A percentile compares a stretch with the other conserved stretches of the same genome.
These are phyloP conservation scores for Lupinus albus DNA, from an alignment of 306 rosid species.

Conservation along the genomic window DNA sequence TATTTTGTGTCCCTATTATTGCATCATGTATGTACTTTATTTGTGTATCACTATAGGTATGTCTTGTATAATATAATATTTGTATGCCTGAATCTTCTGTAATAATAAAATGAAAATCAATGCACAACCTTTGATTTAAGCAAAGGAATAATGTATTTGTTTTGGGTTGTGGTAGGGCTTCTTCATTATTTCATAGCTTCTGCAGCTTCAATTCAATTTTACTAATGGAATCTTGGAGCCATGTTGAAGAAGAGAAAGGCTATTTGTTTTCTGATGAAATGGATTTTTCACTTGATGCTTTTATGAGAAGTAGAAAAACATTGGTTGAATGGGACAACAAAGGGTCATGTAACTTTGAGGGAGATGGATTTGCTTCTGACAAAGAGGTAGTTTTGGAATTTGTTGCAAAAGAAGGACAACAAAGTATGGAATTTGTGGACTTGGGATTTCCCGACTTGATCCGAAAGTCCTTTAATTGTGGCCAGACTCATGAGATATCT, in stretches of 20 bases:
- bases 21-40: conserved; percentile 2
- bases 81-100: conserved; percentile 30
- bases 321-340: conserved; percentile 62
- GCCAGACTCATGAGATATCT: conserved; percentile 48
- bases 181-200: conserved; percentile 32
- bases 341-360: conserved; percentile 45
- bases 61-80: conserved; percentile 1
- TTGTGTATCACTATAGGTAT: conserved; percentile 14
- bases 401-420: too few relatives aligned
- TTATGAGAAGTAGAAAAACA: conserved; percentile 52
- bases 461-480: conserved; percentile 48
- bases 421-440: conserved; percentile 58
- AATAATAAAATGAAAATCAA: conserved; percentile 9
- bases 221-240: conserved; percentile 78
- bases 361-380: conserved; percentile 49
- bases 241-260: conserved; percentile 60
- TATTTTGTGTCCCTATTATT: conserved; percentile 19
- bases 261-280: conserved; percentile 62
- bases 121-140: conserved; percentile 28
- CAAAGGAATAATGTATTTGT: conserved; percentile 40
- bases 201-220: conserved; percentile 37
- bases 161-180: conserved; percentile 44
- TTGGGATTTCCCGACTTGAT: conserved; percentile 57
- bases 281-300: conserved; percentile 63
- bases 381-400: conserved; percentile 42